Conservation (phyloP, 2,329 filamentous ascomycete species). For the Rosellinia necatrix region DNA sequence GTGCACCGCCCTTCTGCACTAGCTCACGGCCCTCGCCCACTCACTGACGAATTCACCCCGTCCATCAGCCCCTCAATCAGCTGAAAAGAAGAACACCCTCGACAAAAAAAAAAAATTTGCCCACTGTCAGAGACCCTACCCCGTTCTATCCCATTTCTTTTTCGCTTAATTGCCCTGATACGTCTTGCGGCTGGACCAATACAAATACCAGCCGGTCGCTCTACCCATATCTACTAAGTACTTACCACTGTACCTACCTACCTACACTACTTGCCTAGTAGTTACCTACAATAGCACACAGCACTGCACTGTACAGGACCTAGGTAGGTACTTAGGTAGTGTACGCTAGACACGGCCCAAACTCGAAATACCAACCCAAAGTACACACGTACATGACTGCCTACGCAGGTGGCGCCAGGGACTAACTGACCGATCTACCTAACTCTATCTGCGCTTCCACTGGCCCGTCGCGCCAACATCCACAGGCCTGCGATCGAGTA, state of each 20-base stretch:
- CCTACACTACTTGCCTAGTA: too few relatives aligned
- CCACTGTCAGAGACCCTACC: not conserved
- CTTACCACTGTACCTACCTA: too few relatives aligned
- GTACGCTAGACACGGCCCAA: too few relatives aligned
- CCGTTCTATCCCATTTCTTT: conserved; percentile 4
- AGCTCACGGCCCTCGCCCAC: not conserved
- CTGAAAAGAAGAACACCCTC: conserved; percentile 20
- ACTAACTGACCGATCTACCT: too few relatives aligned
- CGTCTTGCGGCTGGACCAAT: not conserved
- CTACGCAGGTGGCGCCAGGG: too few relatives aligned
- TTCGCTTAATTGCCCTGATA: conserved; percentile 19
- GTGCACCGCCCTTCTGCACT: not conserved
- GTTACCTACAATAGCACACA: too few relatives aligned
- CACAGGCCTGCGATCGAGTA: conserved; percentile 20
- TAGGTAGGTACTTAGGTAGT: too few relatives aligned
- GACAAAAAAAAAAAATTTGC: conserved; percentile 25
- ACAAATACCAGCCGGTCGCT: not conserved
- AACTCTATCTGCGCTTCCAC: too few relatives aligned
- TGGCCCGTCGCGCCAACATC: conserved; percentile 20
- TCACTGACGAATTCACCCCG: not conserved
- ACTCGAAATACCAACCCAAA: too few relatives aligned
- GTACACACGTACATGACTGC: too few relatives aligned
- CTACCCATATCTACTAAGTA: not conserved
- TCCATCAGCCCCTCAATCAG: conserved; percentile 19
- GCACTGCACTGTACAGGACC: too few relatives aligned